Conservation (phyloP, 2,329 filamentous ascomycete species). For the Botrytis squamosa region DNA sequence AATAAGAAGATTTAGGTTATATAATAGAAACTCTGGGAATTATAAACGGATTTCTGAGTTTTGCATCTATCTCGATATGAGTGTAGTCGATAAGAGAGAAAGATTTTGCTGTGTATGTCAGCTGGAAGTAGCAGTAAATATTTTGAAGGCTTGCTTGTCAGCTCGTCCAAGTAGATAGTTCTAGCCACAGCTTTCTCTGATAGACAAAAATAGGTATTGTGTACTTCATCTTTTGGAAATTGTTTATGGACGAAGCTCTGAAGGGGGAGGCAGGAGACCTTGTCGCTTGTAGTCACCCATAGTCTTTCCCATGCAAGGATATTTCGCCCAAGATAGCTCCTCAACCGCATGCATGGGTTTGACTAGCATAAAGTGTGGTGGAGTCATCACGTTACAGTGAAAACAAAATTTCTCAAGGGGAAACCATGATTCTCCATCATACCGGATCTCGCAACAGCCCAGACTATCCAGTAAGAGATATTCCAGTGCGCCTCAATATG, state of each 20-base stretch:
- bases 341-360: neutral
- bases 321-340: neutral
- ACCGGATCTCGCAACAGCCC: neutral
- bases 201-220: neutral
- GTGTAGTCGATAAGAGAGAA: neutral
- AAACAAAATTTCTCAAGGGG: conserved; percentile 7
- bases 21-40: neutral
- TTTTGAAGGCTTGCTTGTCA: neutral
- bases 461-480: neutral
- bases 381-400: conserved; percentile 1
- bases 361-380: neutral
- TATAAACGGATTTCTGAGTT: neutral
- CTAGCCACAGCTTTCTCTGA: neutral
- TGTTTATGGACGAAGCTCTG: neutral
- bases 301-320: neutral
- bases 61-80: neutral
- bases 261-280: neutral
- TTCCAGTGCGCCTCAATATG: neutral
- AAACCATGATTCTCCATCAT: neutral
- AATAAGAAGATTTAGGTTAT: neutral
- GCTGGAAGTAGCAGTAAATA: neutral
- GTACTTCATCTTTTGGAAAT: neutral
- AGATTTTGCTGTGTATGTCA: neutral
- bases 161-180: neutral
- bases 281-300: neutral